phyloP scores from a whole-genome alignment of 2,329 filamentous ascomycete genomes.

The Epicoccum sorghinum region DNA sequence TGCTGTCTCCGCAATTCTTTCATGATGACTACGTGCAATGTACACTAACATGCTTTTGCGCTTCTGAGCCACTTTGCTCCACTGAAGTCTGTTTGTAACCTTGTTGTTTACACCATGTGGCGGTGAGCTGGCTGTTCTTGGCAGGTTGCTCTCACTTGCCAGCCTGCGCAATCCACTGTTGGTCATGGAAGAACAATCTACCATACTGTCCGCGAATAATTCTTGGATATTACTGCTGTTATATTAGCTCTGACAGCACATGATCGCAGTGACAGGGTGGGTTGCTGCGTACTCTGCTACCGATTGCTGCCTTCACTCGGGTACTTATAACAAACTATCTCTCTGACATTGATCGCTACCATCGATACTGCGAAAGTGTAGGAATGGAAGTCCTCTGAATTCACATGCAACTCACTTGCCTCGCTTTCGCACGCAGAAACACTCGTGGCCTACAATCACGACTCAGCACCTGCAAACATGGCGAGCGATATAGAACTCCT shows the following conservation, averaged over 20 bases:
- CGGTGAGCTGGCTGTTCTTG: constrained; percentile 16
- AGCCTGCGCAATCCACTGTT: neutral
- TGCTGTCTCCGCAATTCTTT: neutral
- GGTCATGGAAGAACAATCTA: neutral
- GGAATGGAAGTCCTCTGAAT: too few relatives aligned
- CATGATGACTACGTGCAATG: neutral
- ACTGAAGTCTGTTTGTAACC: neutral
- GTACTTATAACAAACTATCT: neutral
- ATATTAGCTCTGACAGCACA: neutral
- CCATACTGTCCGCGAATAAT: neutral
- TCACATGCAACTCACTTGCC: neutral
- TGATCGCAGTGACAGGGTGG: too few relatives aligned
- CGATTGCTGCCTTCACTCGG: too few relatives aligned
- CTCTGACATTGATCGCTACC: neutral
- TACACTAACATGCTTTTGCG: neutral
- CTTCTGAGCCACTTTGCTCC: neutral
- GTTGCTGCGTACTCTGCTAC: neutral
- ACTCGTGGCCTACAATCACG: neutral
- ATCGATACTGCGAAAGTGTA: neutral
- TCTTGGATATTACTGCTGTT: neutral
- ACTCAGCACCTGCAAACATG: constrained; percentile 18
- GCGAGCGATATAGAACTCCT: constrained; percentile 28
- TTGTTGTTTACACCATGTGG: neutral
- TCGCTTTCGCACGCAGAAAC: neutral
- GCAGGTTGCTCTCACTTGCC: neutral